These are phyloP conservation scores for Trametes maxima DNA, from an alignment of 768 basidiomycete species.

Conservation along the genomic window DNA sequence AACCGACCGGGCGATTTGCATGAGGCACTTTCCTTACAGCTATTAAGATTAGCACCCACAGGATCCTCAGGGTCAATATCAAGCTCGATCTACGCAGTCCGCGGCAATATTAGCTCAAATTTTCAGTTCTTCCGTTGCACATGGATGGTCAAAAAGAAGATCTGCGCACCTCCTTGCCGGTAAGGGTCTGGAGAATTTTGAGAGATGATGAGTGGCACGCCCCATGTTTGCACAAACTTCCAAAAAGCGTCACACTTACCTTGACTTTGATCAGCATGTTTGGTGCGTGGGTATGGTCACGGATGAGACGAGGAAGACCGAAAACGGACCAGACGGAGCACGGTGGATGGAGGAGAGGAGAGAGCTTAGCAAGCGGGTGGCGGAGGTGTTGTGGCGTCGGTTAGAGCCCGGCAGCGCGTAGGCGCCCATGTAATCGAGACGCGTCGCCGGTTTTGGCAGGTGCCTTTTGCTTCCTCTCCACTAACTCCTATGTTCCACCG, in stretches of 20 bases:
- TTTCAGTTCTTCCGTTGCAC: no score
- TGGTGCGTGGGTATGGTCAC: not conserved
- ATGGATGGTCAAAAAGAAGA: not conserved
- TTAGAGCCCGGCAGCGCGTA: slow-evolving; percentile 5
- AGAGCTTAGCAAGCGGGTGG: slow-evolving; percentile 6
- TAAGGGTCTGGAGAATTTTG: slow-evolving; percentile 68
- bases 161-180: slow-evolving; percentile 86
- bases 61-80: slow-evolving; percentile 91
- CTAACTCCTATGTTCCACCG: slow-evolving; percentile 8
- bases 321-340: not conserved
- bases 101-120: not conserved
- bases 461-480: not conserved
- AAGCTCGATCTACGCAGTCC: slow-evolving; percentile 73
- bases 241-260: slow-evolving; percentile 42
- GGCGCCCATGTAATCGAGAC: slow-evolving; percentile 15
- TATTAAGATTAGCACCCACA: slow-evolving; percentile 43
- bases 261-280: slow-evolving; percentile 90
- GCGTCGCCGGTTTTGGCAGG: slow-evolving; percentile 22
- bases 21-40: not conserved
- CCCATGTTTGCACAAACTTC: not conserved
- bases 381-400: slow-evolving; percentile 14
- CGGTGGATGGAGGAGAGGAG: not conserved
- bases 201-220: slow-evolving; percentile 7
- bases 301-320: not conserved
- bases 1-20: not conserved